These are phyloP conservation scores for Nicotiana knightiana DNA, from an alignment of 257 asterid genomes.

Conservation along the genomic window DNA sequence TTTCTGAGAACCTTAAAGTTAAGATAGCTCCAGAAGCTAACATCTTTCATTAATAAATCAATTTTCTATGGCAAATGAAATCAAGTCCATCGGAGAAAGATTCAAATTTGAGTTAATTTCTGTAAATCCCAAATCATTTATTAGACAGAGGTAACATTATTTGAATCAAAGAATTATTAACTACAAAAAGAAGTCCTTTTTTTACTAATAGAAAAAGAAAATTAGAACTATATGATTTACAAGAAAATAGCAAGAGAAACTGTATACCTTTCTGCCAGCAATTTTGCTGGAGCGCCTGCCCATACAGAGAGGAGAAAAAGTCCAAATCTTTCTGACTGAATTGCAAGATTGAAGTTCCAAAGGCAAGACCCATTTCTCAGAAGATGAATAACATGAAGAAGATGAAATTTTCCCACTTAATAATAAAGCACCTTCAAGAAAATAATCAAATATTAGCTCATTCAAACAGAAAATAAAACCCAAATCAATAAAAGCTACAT, in stretches of 20 bases:
- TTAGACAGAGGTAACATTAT: background rate
- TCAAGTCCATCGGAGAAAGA: background rate
- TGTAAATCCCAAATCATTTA: background rate
- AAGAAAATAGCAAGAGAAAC: background rate
- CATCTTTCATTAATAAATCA: background rate
- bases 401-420: conserved; percentile 37
- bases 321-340: conserved; percentile 49
- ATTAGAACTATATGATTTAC: background rate
- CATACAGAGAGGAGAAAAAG: conserved; percentile 68
- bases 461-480: background rate
- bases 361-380: conserved; percentile 29
- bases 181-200: background rate
- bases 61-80: background rate
- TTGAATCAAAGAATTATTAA: background rate
- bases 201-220: background rate
- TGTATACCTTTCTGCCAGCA: conserved; percentile 83
- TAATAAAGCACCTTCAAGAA: conserved; percentile 29
- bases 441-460: conserved; percentile 6
- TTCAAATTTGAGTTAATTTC: background rate
- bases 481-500: background rate
- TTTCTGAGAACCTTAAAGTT: background rate
- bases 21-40: background rate
- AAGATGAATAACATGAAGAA: conserved; percentile 37
- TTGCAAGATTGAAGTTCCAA: conserved; percentile 31
- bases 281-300: conserved; percentile 89